phyloP scores from a whole-genome alignment of 306 rosid species.

The Lathyrus tuberosus region DNA sequence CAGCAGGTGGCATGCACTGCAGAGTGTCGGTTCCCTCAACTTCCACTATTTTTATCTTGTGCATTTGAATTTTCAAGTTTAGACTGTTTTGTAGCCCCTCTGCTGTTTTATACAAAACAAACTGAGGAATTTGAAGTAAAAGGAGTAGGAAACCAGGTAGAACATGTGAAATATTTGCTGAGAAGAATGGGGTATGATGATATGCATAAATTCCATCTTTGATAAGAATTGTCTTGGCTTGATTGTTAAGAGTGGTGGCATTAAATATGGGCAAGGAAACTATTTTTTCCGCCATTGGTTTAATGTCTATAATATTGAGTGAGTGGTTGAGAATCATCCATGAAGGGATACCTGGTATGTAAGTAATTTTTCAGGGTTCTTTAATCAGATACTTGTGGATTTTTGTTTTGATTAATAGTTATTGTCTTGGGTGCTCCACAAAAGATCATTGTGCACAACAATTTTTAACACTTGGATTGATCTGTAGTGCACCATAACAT shows the following conservation, averaged over 20 bases:
- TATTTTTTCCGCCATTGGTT: too few species aligned
- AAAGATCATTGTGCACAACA: too few species aligned
- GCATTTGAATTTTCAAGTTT: not conserved
- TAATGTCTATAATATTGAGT: too few species aligned
- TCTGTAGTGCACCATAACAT: too few species aligned
- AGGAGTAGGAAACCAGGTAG: slow-evolving; percentile 1
- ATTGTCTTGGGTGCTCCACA: too few species aligned
- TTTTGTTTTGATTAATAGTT: too few species aligned
- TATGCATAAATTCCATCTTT: slow-evolving; percentile 8
- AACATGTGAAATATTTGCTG: not conserved
- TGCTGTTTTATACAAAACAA: not conserved
- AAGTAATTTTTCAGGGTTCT: too few species aligned
- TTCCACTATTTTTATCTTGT: not conserved
- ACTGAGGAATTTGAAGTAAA: not conserved
- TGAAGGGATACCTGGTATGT: too few species aligned
- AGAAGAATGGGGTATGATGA: not conserved
- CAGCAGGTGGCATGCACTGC: not conserved
- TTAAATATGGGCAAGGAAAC: too few species aligned
- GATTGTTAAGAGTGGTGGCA: not conserved
- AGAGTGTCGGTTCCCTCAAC: slow-evolving; percentile 1
- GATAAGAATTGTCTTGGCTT: not conserved
- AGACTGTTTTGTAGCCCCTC: not conserved
- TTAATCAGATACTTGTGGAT: too few species aligned
- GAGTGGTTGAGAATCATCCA: too few species aligned
- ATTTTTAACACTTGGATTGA: too few species aligned